These are phyloP conservation scores for Aeschynomene evenia DNA, from an alignment of 306 rosid genomes.

Conservation along the genomic window DNA sequence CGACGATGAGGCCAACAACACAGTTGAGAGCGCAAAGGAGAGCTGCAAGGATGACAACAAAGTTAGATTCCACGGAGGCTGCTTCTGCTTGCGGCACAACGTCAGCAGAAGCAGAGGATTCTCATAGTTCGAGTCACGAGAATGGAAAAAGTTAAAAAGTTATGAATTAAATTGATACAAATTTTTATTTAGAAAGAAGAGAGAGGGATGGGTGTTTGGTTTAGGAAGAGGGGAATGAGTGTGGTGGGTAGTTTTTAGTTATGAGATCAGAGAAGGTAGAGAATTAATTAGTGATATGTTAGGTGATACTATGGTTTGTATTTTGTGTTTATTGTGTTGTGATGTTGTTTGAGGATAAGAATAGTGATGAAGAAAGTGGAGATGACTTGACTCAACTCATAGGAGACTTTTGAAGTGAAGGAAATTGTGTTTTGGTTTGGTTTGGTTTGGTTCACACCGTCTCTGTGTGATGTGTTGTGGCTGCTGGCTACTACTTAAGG, in stretches of 20 bases:
- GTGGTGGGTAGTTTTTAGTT: conserved; percentile 36
- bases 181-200: neutral
- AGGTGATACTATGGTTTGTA: neutral
- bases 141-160: too few relatives aligned
- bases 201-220: conserved; percentile 1
- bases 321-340: neutral
- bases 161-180: neutral
- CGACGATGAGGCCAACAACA: conserved; percentile 65
- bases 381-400: conserved; percentile 18
- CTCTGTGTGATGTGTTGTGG: neutral
- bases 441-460: neutral
- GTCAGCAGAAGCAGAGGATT: conserved; percentile 25
- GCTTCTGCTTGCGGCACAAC: conserved; percentile 58
- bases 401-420: neutral
- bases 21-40: conserved; percentile 73
- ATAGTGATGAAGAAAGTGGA: neutral
- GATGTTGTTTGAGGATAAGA: conserved; percentile 26
- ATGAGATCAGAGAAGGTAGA: conserved; percentile 14
- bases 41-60: conserved; percentile 71
- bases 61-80: conserved; percentile 53
- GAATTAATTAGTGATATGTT: neutral
- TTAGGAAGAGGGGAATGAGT: conserved; percentile 15
- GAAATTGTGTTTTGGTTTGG: neutral
- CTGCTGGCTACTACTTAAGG: neutral
- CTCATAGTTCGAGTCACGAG: conserved; percentile 49